Evolutionary conservation across 2,329 filamentous ascomycete genomes (phyloP).

Genomic region (Zopfia rhizophila): DNA sequence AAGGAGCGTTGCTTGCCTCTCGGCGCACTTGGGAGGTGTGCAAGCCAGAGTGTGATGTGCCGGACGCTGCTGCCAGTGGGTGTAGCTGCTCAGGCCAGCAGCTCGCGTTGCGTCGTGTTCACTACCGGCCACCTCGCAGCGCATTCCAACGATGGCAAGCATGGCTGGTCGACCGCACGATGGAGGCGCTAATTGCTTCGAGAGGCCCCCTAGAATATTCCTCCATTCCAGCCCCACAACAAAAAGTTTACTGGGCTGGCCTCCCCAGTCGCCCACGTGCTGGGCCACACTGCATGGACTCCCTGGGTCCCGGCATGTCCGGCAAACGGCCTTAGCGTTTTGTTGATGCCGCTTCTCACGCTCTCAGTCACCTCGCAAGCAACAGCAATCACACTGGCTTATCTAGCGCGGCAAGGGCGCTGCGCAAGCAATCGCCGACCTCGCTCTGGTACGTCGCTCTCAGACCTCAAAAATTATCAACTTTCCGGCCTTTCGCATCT

Average conservation of each 20-base stretch:
- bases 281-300: not conserved
- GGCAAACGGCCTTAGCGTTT: no score
- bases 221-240: slow-evolving; percentile 13
- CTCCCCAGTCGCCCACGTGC: slow-evolving; percentile 22
- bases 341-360: no score
- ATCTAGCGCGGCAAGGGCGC: slow-evolving; percentile 1
- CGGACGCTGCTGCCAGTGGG: not conserved
- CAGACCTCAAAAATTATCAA: not conserved
- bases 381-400: not conserved
- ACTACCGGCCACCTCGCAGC: no score
- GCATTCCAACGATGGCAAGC: no score
- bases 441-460: not conserved
- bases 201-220: slow-evolving; percentile 3
- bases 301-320: not conserved
- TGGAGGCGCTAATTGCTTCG: no score
- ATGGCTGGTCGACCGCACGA: no score
- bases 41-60: slow-evolving; percentile 1
- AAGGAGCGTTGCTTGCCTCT: not conserved
- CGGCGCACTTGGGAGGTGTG: slow-evolving; percentile 3
- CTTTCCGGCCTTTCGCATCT: not conserved
- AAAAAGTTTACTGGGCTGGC: slow-evolving; percentile 16
- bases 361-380: not conserved
- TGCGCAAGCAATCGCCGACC: not conserved
- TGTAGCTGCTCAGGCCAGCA: slow-evolving; percentile 19
- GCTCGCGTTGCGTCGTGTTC: slow-evolving; percentile 9